Base-by-base conservation (phyloP, 768 basidiomycete species). In the Pisolithus sp. region DNA sequence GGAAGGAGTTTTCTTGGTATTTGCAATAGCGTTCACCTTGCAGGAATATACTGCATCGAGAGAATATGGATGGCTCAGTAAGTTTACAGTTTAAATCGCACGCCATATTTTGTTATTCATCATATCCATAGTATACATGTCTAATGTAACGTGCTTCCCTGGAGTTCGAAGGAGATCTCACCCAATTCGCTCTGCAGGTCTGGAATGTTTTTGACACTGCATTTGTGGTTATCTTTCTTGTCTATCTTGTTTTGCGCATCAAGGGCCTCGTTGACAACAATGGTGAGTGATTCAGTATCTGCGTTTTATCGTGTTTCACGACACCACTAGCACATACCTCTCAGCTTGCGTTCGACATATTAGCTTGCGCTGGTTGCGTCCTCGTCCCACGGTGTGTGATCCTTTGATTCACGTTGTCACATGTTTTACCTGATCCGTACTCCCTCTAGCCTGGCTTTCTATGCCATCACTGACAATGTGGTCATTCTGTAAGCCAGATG, bases 171-270 rank as follows among this genome's bases (percentile, higher is more conserved):
- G 18, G n/a, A 48, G 41, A 17, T 39, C 37, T 50, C 44, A 47
- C 36, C 49, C 48, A 42, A 42, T 31, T 24, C 48, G 46, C 9
- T 17, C 24, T 46, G 18, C 58, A 93, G 89, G 82, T 93, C 56
- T 95, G 93, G 93, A 94, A 93, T 62, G 85, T 82, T 5, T 92
- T 94, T 58, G 93, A 90, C 67, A 83, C 86, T 21, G 76, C 79
- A 0, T 90, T 90, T 63, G 76, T 83, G 54, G 53, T 81, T 23
- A 73, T 92, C 45, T 91, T 87, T 65, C 59, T 88, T 23, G 73
- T 73, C 7, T 95, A 89, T 64, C 62, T 86, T 3, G 74, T 66
- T 7, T 68, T 91, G 53, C 79, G 92, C 40, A 68, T 82, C 46
- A 76, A 78, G 57, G 91, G 88, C 0, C 69, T 93, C 13, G 59